A percentile compares a stretch with the other conserved stretches of the same genome.
phyloP scores from a whole-genome alignment of 371 early-diverging fungal genomes.

The Spraguea lophii region DNA sequence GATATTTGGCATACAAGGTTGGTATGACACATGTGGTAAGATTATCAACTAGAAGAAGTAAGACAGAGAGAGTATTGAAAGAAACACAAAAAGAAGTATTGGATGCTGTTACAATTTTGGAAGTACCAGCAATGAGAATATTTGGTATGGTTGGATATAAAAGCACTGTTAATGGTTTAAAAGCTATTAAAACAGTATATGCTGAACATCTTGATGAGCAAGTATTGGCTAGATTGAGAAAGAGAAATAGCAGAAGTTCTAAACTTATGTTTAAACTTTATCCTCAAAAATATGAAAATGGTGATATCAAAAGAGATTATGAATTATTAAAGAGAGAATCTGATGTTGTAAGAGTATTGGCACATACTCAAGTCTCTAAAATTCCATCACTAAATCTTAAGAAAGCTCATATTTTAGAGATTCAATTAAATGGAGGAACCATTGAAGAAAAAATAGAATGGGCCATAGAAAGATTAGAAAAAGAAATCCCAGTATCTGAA shows the following conservation, averaged over 20 bases:
- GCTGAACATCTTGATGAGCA: constrained; percentile 92
- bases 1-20: constrained; percentile 96
- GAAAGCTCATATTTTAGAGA: constrained; percentile 95
- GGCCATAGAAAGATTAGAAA: constrained; percentile 86
- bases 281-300: constrained; percentile 73
- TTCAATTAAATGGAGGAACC: constrained; percentile 97
- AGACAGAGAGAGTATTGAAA: constrained; percentile 24
- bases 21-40: constrained; percentile 99
- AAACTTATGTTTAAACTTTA: constrained; percentile 94
- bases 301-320: constrained; percentile 61
- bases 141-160: constrained; percentile 98
- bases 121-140: constrained; percentile 86
- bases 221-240: constrained; percentile 90
- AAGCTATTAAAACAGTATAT: constrained; percentile 87
- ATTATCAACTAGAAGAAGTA: constrained; percentile 51
- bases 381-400: constrained; percentile 68
- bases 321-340: constrained; percentile 94
- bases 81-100: constrained; percentile 62
- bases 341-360: constrained; percentile 84
- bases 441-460: constrained; percentile 87
- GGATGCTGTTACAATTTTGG: constrained; percentile 94
- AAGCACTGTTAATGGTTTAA: constrained; percentile 86
- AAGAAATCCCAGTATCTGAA: constrained; percentile 63
- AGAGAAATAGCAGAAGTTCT: constrained; percentile 93
- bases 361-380: constrained; percentile 86